These are phyloP conservation scores for Cucumis hystrix DNA, from an alignment of 306 rosid species.

Conservation along the genomic window DNA sequence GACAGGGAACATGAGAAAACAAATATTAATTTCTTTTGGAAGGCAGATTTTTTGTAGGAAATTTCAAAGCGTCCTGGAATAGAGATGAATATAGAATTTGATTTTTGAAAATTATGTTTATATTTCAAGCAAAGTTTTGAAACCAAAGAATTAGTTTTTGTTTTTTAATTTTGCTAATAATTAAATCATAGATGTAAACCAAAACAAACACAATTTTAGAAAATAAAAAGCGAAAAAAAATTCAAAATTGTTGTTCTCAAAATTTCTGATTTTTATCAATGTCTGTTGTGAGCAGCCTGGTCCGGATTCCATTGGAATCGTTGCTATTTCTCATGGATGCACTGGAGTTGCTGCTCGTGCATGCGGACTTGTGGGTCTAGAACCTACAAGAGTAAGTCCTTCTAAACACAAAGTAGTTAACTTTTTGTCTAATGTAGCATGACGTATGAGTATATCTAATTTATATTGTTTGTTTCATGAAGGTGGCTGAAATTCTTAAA, in stretches of 20 bases:
- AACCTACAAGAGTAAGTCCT: conserved; percentile 83
- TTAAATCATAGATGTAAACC: too few relatives aligned
- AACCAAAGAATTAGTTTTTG: too few relatives aligned
- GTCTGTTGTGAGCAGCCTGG: conserved; percentile 70
- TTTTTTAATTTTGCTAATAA: too few relatives aligned
- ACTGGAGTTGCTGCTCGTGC: conserved; percentile 99
- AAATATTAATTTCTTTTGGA: background rate
- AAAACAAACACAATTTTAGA: too few relatives aligned
- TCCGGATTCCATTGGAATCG: conserved; percentile 99
- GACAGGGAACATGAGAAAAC: background rate
- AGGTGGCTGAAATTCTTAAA: conserved; percentile 97
- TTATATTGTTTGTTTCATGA: conserved; percentile 3
- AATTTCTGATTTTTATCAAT: background rate
- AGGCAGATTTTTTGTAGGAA: background rate
- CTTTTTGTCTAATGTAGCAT: background rate
- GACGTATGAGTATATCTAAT: background rate
- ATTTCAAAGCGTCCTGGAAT: background rate
- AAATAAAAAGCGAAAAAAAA: too few relatives aligned
- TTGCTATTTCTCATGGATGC: conserved; percentile 98
- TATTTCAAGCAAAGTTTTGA: too few relatives aligned
- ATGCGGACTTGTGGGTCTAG: conserved; percentile 94
- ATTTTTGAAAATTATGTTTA: too few relatives aligned
- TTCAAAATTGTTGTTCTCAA: too few relatives aligned
- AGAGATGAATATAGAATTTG: too few relatives aligned
- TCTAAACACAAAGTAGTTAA: background rate